Percentiles rank a stretch among this genome's conserved stretches.
Conservation (phyloP, 2,329 filamentous ascomycete species). For the Ceratocystis cubensis region DNA sequence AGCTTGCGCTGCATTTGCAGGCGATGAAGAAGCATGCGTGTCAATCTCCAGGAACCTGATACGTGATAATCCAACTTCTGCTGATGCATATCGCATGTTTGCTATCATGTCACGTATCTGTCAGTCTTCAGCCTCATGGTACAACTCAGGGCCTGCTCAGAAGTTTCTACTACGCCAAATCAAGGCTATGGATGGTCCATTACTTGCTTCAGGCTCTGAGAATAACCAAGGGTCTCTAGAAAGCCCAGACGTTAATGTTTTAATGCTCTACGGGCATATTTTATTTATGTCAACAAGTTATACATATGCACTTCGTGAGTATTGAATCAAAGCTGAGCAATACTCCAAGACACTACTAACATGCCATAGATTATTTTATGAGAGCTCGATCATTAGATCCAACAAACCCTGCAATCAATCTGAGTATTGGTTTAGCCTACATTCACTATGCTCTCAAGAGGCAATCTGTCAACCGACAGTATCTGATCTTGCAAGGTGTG, state of each 20-base stretch:
- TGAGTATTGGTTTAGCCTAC: constrained; percentile 73
- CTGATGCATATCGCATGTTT: constrained; percentile 75
- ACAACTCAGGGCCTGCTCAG: constrained; percentile 68
- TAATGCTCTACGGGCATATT: constrained; percentile 85
- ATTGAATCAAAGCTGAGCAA: constrained; percentile 12
- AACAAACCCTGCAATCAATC: constrained; percentile 61
- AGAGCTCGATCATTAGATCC: constrained; percentile 63
- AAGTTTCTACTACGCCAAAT: constrained; percentile 89
- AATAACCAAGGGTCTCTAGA: constrained; percentile 18
- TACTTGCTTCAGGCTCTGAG: constrained; percentile 25
- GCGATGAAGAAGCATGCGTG: constrained; percentile 64
- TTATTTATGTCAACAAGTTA: constrained; percentile 75
- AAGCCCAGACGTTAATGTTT: constrained; percentile 62
- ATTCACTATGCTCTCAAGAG: constrained; percentile 82
- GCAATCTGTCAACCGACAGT: constrained; percentile 81
- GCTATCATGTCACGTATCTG: constrained; percentile 64
- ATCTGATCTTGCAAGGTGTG: constrained; percentile 72
- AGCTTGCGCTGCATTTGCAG: constrained; percentile 71
- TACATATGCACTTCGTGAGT: constrained; percentile 61
- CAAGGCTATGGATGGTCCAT: constrained; percentile 66
- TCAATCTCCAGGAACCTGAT: constrained; percentile 72
- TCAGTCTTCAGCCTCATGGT: constrained; percentile 60
- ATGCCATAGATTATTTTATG: constrained; percentile 59
- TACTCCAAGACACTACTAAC: not conserved
- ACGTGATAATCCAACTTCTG: constrained; percentile 64